Percentiles rank a stretch among this genome's conserved stretches.
These are phyloP conservation scores for Skeletonema costatum DNA, from an alignment of 108 stramenopile species.

Conservation along the genomic window DNA sequence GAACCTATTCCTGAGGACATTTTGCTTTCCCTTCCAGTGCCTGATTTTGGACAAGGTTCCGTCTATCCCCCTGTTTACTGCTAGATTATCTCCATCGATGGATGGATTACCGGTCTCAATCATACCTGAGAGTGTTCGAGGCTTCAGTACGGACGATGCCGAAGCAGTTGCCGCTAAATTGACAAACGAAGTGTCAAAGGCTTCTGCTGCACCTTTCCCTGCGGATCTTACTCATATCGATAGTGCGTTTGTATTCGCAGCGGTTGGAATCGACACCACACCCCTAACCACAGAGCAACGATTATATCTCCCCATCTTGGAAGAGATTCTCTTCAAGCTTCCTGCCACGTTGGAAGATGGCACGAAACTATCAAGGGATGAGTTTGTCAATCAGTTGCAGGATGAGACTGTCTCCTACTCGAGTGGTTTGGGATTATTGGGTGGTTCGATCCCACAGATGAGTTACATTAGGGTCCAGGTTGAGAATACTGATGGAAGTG, in stretches of 20 bases:
- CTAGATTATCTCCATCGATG: constrained; percentile 21
- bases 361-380: constrained; percentile 31
- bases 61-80: constrained; percentile 47
- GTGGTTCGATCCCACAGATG: constrained; percentile 44
- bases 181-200: constrained; percentile 17
- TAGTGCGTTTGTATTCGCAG: constrained; percentile 48
- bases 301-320: constrained; percentile 42
- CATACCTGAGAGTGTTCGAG: constrained; percentile 44
- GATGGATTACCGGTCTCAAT: constrained; percentile 7
- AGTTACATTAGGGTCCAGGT: constrained; percentile 30
- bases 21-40: constrained; percentile 41
- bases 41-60: constrained; percentile 44
- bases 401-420: constrained; percentile 51
- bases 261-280: constrained; percentile 42
- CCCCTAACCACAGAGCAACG: constrained; percentile 23
- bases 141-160: constrained; percentile 8
- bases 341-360: constrained; percentile 45
- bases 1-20: constrained; percentile 42
- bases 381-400: constrained; percentile 41
- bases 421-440: constrained; percentile 39
- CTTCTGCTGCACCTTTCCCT: constrained; percentile 29
- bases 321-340: constrained; percentile 51
- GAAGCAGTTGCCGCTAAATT: constrained; percentile 17
- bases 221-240: constrained; percentile 50
- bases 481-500: constrained; percentile 25